Evolutionary conservation across 305 asterid species (phyloP), one percentile per base, ranked within the genome.

Genomic region (Euphrasia arctica): DNA sequence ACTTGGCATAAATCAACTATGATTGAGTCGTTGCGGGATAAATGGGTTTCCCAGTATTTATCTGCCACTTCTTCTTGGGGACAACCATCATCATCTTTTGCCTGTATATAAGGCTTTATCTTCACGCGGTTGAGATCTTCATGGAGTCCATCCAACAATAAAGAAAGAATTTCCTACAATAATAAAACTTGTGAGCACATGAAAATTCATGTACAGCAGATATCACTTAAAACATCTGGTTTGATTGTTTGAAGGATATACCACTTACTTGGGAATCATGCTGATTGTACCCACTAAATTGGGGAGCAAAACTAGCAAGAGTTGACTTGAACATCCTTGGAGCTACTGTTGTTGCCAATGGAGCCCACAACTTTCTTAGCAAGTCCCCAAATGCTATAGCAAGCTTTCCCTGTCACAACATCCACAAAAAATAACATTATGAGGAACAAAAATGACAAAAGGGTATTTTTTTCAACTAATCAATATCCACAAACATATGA

Each of bases 61-160:
- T 87, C 83, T 3, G 97, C 97, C 48, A 85, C 80, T 68, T 82
- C 92, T 63, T 85, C 92, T 75, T 84, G 90, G 25, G 80, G 85
- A 27, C 78, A 78, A 43, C 59, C 77, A 73, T 88, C 86, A 36
- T 65, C 86, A 63, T 85, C 92, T 72, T 79, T 79, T 15, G 82
- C 70, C 72, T 79, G 78, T 41, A 76, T 25, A 66, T 87, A 85
- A 28, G 95, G 95, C 74, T 87, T 87, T 52, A 63, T 70, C 71
- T 83, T 87, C 75, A 90, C 97, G 25, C 92, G 95, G 62, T 85
- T 87, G 56, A 90, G 80, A 78, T 88, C 97, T 80, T 88, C 97
- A 55, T 90, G 95, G 68, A 90, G 92, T 22, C 92, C 96, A 80
- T 88, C 95, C 84, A 90, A 76, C 72, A 90, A 74, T 65, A 81